Evolutionary conservation across 2,329 filamentous ascomycete species (phyloP).

Genomic region (Coniella lustricola): DNA sequence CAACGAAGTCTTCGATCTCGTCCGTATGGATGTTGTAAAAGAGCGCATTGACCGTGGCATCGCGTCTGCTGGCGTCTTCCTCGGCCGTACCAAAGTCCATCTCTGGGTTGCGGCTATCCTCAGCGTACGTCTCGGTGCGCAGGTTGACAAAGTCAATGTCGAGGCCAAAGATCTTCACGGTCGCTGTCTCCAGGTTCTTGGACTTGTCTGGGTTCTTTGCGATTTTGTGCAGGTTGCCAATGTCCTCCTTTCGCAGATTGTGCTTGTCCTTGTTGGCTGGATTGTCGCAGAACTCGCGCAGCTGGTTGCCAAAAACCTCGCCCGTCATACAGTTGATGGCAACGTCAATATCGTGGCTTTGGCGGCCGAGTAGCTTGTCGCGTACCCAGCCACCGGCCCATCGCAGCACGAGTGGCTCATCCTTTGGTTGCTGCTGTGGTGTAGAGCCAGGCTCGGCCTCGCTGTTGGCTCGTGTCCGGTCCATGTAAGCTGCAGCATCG

Average conservation of each 20-base stretch:
- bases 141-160: slow-evolving; percentile 95
- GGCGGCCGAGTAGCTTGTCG: slow-evolving; percentile 68
- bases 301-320: slow-evolving; percentile 61
- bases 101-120: slow-evolving; percentile 82
- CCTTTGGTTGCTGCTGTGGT: background rate
- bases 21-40: slow-evolving; percentile 88
- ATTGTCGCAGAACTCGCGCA: slow-evolving; percentile 61
- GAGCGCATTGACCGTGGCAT: slow-evolving; percentile 90
- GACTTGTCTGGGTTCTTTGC: slow-evolving; percentile 91
- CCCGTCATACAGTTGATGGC: slow-evolving; percentile 84
- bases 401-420: slow-evolving; percentile 56
- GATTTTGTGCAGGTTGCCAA: slow-evolving; percentile 79
- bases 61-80: slow-evolving; percentile 82
- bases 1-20: slow-evolving; percentile 77
- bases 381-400: slow-evolving; percentile 87
- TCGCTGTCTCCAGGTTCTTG: slow-evolving; percentile 90
- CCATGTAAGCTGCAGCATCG: slow-evolving; percentile 69
- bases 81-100: slow-evolving; percentile 90
- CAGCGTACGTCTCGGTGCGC: slow-evolving; percentile 81
- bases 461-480: slow-evolving; percentile 29
- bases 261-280: slow-evolving; percentile 57
- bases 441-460: too few species aligned
- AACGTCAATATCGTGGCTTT: slow-evolving; percentile 76
- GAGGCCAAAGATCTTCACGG: slow-evolving; percentile 74
- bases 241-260: slow-evolving; percentile 46